Evolutionary conservation across 2,329 filamentous ascomycete genomes (phyloP).

Genomic region (Acephala macrosclerotiorum): DNA sequence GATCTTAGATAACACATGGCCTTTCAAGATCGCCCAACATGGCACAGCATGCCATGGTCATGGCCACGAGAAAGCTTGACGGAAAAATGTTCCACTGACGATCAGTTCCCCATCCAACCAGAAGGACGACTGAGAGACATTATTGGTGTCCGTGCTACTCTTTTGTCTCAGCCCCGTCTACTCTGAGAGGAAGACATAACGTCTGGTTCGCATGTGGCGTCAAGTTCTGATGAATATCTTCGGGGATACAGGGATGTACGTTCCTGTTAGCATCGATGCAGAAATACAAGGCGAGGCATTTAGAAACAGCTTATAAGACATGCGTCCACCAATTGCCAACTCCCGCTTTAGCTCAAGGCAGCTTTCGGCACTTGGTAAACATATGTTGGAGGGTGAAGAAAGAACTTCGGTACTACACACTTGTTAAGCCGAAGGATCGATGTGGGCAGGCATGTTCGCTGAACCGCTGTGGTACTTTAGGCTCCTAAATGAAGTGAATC

Average conservation of each 20-base stretch:
- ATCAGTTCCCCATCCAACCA: no score
- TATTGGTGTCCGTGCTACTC: background rate
- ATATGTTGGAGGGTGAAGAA: background rate
- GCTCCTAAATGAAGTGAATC: background rate
- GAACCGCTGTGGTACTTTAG: background rate
- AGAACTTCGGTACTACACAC: background rate
- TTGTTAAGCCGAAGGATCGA: no score
- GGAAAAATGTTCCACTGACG: background rate
- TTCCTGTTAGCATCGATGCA: background rate
- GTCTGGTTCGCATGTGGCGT: background rate
- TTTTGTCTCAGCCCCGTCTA: background rate
- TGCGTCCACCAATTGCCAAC: no score
- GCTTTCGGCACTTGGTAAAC: background rate
- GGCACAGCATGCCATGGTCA: no score
- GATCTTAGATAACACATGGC: background rate
- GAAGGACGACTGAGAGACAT: no score
- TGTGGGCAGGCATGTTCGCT: no score
- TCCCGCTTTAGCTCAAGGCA: background rate
- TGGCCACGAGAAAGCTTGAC: background rate
- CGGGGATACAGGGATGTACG: background rate
- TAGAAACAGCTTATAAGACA: background rate
- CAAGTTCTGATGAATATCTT: background rate
- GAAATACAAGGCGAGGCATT: background rate
- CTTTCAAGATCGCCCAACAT: background rate
- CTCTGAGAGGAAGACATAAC: background rate